Evolutionary conservation across 257 asterid genomes (phyloP), one percentile per base, ranked within the genome.

Genomic region (Fraxinus quadrangulata): DNA sequence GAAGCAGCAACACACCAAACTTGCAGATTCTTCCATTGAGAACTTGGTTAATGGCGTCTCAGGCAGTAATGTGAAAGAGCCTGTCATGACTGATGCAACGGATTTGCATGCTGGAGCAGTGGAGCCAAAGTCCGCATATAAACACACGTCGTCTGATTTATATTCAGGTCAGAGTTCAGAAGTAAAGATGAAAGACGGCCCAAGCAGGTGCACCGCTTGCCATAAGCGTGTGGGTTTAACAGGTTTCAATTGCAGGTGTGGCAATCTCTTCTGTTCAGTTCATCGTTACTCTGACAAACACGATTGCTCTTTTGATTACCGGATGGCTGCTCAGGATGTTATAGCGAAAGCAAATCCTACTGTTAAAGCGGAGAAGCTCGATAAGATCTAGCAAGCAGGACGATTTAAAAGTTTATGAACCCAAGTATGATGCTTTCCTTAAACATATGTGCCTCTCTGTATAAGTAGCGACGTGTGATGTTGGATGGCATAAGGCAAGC

Each of bases 321-420:
- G 61, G 8, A 70, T 67, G 69, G 79, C 84, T 28, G 84, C 77
- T 67, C 84, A 37, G 67, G 77, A 80, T 33, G 83, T 83, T 39
- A 83, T 83, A 72, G 84, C 84, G 37, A 83, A 74, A 76, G 84
- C 79, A 17, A 83, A 83, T 80, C 86, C 86, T 42, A 81, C 80
- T 73, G 80, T 83, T 36, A 83, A 80, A 83, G 82, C 84, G 3
- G 84, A 80, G 72, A 83, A 83, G 80, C 86, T 83, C 6, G 86
- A 79, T 34, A 83, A 83, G 77, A 80, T 83, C 66, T 83, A 76
- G 68, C 24, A 68, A 19, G 21, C 23, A 56, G 40, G 75, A 76
- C 14, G 6, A 12, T 42, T 40, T 11, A 33, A 71, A 37, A 76
- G 47, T 26, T 59, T 54, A 33, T 30, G 40, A 12, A 11, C 67